These are phyloP conservation scores for Harringtonia aguacate DNA, from an alignment of 2,329 filamentous ascomycete genomes.

Conservation along the genomic window DNA sequence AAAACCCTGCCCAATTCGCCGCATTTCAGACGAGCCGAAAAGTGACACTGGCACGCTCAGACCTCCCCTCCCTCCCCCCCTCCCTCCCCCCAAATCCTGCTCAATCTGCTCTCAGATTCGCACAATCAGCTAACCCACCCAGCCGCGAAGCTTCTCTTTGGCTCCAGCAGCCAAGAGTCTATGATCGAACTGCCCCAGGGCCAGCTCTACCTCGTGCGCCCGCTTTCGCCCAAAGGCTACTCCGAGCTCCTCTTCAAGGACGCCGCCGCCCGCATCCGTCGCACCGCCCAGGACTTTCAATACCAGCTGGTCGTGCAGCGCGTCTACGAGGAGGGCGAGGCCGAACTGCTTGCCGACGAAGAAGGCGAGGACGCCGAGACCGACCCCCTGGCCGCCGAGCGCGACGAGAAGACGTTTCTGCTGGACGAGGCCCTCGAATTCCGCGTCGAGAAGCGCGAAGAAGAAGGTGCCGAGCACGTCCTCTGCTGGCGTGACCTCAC, in stretches of 20 bases:
- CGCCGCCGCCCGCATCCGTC: conserved; percentile 81
- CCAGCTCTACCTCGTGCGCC: conserved; percentile 93
- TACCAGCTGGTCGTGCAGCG: conserved; percentile 95
- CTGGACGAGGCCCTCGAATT: conserved; percentile 90
- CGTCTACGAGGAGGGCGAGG: conserved; percentile 95
- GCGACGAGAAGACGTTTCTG: conserved; percentile 94
- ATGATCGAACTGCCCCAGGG: conserved; percentile 92
- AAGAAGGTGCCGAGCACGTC: conserved; percentile 67
- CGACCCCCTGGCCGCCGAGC: conserved; percentile 65
- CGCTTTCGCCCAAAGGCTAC: conserved; percentile 90
- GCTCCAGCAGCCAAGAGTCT: conserved; percentile 75
- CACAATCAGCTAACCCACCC: conserved; percentile 2
- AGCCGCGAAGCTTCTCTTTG: conserved; percentile 93
- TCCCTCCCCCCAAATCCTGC: background rate
- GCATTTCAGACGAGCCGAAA: too few species aligned
- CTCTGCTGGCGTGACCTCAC: conserved; percentile 93
- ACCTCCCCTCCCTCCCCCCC: too few species aligned
- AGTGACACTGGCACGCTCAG: too few species aligned
- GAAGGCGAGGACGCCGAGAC: conserved; percentile 71
- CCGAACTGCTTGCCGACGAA: conserved; percentile 81
- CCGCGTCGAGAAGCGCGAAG: conserved; percentile 60
- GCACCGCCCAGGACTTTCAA: conserved; percentile 89
- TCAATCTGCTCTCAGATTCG: background rate
- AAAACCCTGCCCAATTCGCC: background rate
- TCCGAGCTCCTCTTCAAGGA: conserved; percentile 99